Evolutionary conservation across 2,329 filamentous ascomycete genomes (phyloP), one percentile per base, ranked within the genome.

Genomic region (Botryotinia calthae): DNA sequence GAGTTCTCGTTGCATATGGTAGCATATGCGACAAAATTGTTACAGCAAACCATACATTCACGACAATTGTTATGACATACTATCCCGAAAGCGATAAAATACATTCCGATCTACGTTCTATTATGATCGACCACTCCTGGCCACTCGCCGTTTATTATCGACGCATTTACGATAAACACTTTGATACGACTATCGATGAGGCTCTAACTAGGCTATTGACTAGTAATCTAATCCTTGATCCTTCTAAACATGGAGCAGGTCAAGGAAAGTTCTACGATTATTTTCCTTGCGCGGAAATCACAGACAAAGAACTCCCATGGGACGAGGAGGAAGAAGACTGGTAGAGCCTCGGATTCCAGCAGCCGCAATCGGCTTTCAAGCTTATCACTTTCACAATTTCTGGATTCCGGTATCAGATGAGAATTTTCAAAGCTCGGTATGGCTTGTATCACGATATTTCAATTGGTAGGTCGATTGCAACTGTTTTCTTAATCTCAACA

Each of bases 91-190:
- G n/a, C n/a, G n/a, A n/a, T n/a, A n/a, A n/a, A n/a, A n/a, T n/a
- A n/a, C n/a, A 44, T 44, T 1, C 0, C 1, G 46, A 51, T 10
- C 48, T 51, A 51, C 4, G 4, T n/a, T 2, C 0, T n/a, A 2
- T 51, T 0, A 25, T 4, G 2, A 0, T 14, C 10, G 0, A 1
- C 4, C 7, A 7, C 12, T 16, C 1, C 1, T 6, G 1, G 10
- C 10, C 59, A 12, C 37, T 63, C 1, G 1, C 61, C 8, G 3
- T 0, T 1, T 18, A 64, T 31, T 46, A 31, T 46, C 37, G 59
- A 9, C 0, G 1, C 0, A 9, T 62, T 10, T 6, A 42, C 16
- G 59, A 28, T 16, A 7, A 51, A n/a, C 22, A 14, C 10, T 25
- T 4, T 2, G 12, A 0, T n/a, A 0, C 0, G 4, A 10, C 12